Evolutionary conservation across 176 grass and related monocot genomes (phyloP), one percentile per base, ranked within the genome.

Genomic region (Oryza meyeriana): DNA sequence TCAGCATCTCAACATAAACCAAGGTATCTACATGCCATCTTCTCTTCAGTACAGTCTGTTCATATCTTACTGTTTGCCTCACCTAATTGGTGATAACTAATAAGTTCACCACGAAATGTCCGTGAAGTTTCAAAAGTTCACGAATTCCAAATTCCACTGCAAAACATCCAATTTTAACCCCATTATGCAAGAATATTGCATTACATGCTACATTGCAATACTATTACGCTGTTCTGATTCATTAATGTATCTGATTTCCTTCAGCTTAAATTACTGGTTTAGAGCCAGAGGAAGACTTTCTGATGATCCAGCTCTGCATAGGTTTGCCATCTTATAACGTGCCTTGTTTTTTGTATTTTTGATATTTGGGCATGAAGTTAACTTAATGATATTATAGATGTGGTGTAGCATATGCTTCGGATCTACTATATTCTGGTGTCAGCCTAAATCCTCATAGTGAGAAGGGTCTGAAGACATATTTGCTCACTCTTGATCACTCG

Each of bases 361-460:
- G 57, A 67, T 71, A 57, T 18, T 29, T 39, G 22, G 13, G 39
- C 70, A 61, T 69, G 50, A 69, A 69, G 72, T 80, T 74, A 52
- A 61, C 65, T 81, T 35, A 84, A 65, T 77, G 28, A 66, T 67
- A 45, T 73, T 74, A 72, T 82, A 99, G 96, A 83, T 99, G 96
- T 87, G 96, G 92, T 65, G 91, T 95, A 83, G 96, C 96, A 81
- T 99, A 99, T 85, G 90, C 91, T 66, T 99, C 96, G 3, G 96
- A 99, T 87, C 83, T 99, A 84, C 28, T 93, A 72, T 99, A 69
- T 89, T 90, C 91, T 32, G 85, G 82, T 67, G 89, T 95, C 66
- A 94, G 91, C 80, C 87, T 99, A 88, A 93, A 99, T 89, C 92
- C 93, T 77, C 93, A 99, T 84, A 81, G 85, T 18, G 72, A 84